Conservation (phyloP, 495 filamentous ascomycete species). For the Penicillium herquei region DNA sequence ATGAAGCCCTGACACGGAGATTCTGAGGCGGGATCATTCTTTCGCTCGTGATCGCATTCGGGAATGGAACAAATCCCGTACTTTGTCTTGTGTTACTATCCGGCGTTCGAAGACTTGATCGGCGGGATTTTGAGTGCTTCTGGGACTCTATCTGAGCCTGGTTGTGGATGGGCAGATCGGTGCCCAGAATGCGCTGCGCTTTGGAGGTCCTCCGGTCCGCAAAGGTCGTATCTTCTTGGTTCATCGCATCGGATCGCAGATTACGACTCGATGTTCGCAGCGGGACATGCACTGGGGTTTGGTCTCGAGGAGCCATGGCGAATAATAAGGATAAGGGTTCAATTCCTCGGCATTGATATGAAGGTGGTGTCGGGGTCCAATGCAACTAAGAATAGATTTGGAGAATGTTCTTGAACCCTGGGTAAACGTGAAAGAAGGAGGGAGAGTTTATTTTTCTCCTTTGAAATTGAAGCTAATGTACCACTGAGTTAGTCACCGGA, state of each 20-base stretch:
- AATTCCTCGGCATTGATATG: constrained; percentile 2
- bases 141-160: constrained; percentile 10
- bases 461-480: not conserved
- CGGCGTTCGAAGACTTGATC: constrained; percentile 32
- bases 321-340: not conserved
- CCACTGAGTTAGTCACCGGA: not conserved
- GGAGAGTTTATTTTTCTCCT: not conserved
- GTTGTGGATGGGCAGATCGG: constrained; percentile 28
- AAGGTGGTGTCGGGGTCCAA: not conserved
- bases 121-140: constrained; percentile 14
- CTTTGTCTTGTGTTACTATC: constrained; percentile 21
- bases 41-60: constrained; percentile 17
- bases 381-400: not conserved
- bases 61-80: constrained; percentile 26
- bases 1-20: constrained; percentile 45
- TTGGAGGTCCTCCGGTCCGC: constrained; percentile 30
- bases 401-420: not conserved
- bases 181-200: constrained; percentile 40
- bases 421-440: not conserved
- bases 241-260: constrained; percentile 16
- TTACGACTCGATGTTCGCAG: constrained; percentile 32
- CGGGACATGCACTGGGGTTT: constrained; percentile 26
- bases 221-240: constrained; percentile 16
- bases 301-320: constrained; percentile 19
- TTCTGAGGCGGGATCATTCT: constrained; percentile 22